phyloP scores from a whole-genome alignment of 1,284 basidiomycete species.

The Omphalotus olearius region DNA sequence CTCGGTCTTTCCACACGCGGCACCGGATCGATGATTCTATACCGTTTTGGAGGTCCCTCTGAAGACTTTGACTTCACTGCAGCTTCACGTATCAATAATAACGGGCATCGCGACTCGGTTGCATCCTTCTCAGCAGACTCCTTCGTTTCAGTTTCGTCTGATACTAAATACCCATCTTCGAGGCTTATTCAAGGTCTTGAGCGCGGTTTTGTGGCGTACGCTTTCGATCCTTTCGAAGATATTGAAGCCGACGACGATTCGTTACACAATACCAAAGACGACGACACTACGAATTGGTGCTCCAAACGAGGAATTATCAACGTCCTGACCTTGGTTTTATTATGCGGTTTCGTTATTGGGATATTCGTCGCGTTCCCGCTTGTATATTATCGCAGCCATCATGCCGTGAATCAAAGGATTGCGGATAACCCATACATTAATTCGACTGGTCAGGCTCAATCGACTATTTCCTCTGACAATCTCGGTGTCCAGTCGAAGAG shows the following conservation, averaged over 20 bases:
- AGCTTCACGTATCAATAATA: neutral
- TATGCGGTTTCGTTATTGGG: neutral
- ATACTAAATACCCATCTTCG: slow-evolving; percentile 10
- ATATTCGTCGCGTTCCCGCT: slow-evolving; percentile 8
- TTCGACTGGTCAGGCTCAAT: slow-evolving; percentile 7
- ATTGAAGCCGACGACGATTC: slow-evolving; percentile 6
- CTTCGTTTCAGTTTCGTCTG: slow-evolving; percentile 9
- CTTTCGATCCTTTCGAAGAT: slow-evolving; percentile 5
- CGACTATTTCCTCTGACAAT: neutral
- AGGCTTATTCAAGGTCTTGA: neutral
- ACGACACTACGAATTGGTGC: neutral
- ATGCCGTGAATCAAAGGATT: slow-evolving; percentile 1
- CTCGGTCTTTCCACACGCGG: neutral
- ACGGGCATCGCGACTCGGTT: slow-evolving; percentile 15
- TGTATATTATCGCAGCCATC: neutral
- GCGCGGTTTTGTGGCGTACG: slow-evolving; percentile 6
- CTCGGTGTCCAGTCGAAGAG: no score
- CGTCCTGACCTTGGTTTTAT: neutral
- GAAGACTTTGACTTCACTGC: neutral
- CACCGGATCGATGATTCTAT: slow-evolving; percentile 5
- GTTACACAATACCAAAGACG: neutral
- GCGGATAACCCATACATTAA: slow-evolving; percentile 4
- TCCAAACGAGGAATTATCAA: slow-evolving; percentile 7
- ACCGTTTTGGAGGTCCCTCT: neutral
- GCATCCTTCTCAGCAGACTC: slow-evolving; percentile 11